Percentiles rank a stretch among this genome's conserved stretches.
These are phyloP conservation scores for Arabis alpina DNA, from an alignment of 345 rosid genomes.

Conservation along the genomic window DNA sequence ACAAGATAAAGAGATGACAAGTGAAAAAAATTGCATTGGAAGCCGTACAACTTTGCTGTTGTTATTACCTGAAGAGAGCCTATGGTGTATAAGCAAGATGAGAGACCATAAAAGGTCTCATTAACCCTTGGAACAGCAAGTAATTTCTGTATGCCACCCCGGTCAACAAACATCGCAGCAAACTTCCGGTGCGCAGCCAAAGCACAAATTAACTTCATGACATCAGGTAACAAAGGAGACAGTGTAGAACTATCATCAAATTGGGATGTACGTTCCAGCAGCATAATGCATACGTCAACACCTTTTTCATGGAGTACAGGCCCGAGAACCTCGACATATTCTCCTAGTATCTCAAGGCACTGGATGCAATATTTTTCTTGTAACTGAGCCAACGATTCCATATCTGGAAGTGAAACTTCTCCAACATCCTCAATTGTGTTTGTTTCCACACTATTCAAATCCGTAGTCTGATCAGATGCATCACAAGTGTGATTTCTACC, in stretches of 20 bases:
- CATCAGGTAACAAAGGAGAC: slow-evolving; percentile 74
- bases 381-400: slow-evolving; percentile 71
- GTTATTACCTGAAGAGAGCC: slow-evolving; percentile 88
- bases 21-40: slow-evolving; percentile 5
- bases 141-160: slow-evolving; percentile 93
- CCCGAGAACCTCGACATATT: slow-evolving; percentile 96
- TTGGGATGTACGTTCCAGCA: slow-evolving; percentile 70
- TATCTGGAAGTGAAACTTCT: slow-evolving; percentile 73
- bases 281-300: slow-evolving; percentile 87
- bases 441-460: slow-evolving; percentile 44
- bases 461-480: slow-evolving; percentile 45
- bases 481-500: slow-evolving; percentile 55
- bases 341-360: slow-evolving; percentile 91
- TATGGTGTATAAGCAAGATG: slow-evolving; percentile 88
- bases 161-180: slow-evolving; percentile 97
- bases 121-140: slow-evolving; percentile 81
- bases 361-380: slow-evolving; percentile 94
- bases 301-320: slow-evolving; percentile 98
- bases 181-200: slow-evolving; percentile 98
- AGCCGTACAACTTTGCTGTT: slow-evolving; percentile 7
- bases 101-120: slow-evolving; percentile 81
- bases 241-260: slow-evolving; percentile 52
- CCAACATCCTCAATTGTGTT: slow-evolving; percentile 54
- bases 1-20: slow-evolving; percentile 11
- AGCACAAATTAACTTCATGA: slow-evolving; percentile 97